Evolutionary conservation across 2,329 filamentous ascomycete genomes (phyloP).

Genomic region (Colletotrichum sp.): DNA sequence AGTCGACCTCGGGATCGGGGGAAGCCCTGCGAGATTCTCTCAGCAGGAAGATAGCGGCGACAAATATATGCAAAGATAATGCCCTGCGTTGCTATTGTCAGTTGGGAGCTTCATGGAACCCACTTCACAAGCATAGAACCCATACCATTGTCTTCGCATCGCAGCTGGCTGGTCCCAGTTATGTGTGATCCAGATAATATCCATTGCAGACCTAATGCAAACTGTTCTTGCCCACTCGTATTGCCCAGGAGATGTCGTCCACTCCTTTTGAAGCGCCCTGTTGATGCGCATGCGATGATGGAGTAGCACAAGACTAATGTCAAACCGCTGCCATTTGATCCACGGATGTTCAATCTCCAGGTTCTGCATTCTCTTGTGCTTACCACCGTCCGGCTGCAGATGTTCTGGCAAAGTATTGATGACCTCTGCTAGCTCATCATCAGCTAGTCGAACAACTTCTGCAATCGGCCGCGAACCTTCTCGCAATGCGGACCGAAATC

Average conservation of each 20-base stretch:
- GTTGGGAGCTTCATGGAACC: too few relatives aligned
- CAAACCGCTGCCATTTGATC: slow-evolving; percentile 20
- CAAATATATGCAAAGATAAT: slow-evolving; percentile 6
- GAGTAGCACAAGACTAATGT: slow-evolving; percentile 16
- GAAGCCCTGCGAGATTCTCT: not conserved
- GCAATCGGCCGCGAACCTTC: not conserved
- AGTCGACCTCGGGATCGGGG: not conserved
- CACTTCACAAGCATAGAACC: not conserved
- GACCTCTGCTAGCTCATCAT: slow-evolving; percentile 14
- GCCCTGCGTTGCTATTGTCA: not conserved
- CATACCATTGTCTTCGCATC: slow-evolving; percentile 10
- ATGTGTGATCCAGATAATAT: slow-evolving; percentile 15
- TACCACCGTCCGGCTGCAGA: slow-evolving; percentile 5
- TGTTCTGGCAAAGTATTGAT: slow-evolving; percentile 19
- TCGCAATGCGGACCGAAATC: slow-evolving; percentile 5
- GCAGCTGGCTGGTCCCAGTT: slow-evolving; percentile 13
- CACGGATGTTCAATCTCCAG: not conserved
- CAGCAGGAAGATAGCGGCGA: not conserved
- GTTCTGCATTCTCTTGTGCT: not conserved
- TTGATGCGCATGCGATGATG: slow-evolving; percentile 18
- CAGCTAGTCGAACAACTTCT: slow-evolving; percentile 5
- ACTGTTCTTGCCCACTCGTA: slow-evolving; percentile 9
- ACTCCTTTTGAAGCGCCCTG: not conserved
- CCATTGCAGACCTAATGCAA: slow-evolving; percentile 2
- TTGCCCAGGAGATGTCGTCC: not conserved